Evolutionary conservation across 192 early-diverging fungal genomes (phyloP).

Genomic region (Backusella mclennaniae): DNA sequence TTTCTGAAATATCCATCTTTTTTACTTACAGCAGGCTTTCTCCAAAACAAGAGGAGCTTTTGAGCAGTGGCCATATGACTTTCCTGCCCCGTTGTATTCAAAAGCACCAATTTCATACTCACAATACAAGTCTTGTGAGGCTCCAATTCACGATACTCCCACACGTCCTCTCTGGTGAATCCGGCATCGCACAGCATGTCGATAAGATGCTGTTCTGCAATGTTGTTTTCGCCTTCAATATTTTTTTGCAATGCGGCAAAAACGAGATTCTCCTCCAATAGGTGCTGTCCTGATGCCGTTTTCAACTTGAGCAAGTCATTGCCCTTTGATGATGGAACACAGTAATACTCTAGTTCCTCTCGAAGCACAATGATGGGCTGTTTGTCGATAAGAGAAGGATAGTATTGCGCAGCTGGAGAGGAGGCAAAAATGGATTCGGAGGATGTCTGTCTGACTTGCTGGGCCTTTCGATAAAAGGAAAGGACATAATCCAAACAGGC

Average conservation of each 20-base stretch:
- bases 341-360: conserved; percentile 81
- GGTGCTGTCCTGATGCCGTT: conserved; percentile 57
- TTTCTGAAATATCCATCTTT: neutral
- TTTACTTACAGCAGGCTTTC: conserved; percentile 69
- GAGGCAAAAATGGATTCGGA: neutral
- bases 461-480: conserved; percentile 45
- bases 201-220: conserved; percentile 76
- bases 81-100: conserved; percentile 66
- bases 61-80: conserved; percentile 73
- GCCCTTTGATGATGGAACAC: conserved; percentile 18
- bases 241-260: conserved; percentile 75
- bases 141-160: conserved; percentile 73
- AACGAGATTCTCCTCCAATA: conserved; percentile 66
- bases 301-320: conserved; percentile 51
- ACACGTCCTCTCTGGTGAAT: conserved; percentile 66
- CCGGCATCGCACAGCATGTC: conserved; percentile 81
- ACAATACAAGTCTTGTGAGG: conserved; percentile 66
- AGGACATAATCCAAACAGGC: conserved; percentile 52
- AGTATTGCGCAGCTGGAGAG: neutral
- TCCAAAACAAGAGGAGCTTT: conserved; percentile 75
- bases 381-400: conserved; percentile 45
- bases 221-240: conserved; percentile 64
- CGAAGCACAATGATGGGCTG: conserved; percentile 73
- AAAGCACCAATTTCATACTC: conserved; percentile 65
- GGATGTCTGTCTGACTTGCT: conserved; percentile 15